phyloP scores from a whole-genome alignment of 2,329 filamentous ascomycete genomes.

The Cladophialophora chaetospira region DNA sequence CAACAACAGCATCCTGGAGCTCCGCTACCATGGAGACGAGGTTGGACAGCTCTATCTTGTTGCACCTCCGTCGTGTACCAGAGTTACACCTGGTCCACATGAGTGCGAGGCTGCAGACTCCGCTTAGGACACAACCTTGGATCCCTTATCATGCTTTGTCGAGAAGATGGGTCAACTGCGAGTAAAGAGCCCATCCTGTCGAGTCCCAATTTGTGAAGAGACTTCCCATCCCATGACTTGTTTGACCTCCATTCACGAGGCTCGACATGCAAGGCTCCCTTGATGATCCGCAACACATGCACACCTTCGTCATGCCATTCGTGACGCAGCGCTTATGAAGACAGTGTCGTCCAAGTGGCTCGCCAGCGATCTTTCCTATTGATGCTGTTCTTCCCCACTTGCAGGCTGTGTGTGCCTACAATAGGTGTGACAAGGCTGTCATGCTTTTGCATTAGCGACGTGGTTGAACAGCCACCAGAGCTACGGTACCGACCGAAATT shows the following conservation, averaged over 20 bases:
- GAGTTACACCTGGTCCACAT: neutral
- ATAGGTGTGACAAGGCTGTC: neutral
- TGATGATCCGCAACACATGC: neutral
- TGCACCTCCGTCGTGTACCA: neutral
- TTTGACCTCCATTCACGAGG: neutral
- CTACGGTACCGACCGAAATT: neutral
- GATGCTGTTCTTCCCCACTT: neutral
- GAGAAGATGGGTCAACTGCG: slow-evolving; percentile 1
- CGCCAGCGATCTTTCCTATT: neutral
- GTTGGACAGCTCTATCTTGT: neutral
- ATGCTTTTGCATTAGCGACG: neutral
- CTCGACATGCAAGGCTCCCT: neutral
- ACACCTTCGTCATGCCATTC: neutral
- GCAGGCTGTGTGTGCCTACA: neutral
- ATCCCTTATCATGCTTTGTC: neutral
- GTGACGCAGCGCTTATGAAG: neutral
- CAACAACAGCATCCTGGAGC: neutral
- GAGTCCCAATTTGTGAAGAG: neutral
- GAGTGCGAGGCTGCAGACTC: slow-evolving; percentile 8
- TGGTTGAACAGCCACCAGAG: neutral
- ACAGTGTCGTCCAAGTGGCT: neutral
- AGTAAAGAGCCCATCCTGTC: neutral
- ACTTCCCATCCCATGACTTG: neutral
- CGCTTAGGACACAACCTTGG: neutral
- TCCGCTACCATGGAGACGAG: neutral